Evolutionary conservation across 129 eudicot genomes (phyloP), one percentile per base, ranked within the genome.

Genomic region (Centrapalus pauciflorus): DNA sequence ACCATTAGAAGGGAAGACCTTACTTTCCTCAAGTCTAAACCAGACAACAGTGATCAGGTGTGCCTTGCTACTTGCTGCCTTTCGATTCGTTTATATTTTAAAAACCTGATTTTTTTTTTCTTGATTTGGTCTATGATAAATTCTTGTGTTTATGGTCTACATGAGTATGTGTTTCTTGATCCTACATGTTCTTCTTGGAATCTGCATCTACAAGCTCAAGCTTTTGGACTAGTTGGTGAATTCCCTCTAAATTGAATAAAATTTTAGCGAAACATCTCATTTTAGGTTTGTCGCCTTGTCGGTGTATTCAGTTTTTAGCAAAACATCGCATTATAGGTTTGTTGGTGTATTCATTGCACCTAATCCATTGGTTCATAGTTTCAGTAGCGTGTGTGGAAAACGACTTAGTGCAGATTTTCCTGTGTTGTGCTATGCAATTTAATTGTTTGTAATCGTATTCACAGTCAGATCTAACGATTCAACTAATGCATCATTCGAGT

Each of bases 1-100:
- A 61, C 63, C 45, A 76, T 90, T 75, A 85, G 81, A 78, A 71
- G 96, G 35, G 94, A 91, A 66, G 90, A 83, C 66, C 86, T 91
- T 7, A 72, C 82, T 45, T 67, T 91, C 21, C 69, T 34, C 5
- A 91, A 85, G 55, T 23, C 76, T 63, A 74, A 72, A 72, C 85
- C 85, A 58, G 43, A 37, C 40, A 75, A 75, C 46, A 58, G 0
- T 12, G 79, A 75, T 57, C 74, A 49, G 74, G 74, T 67, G 0
- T 33, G 63, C 32, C 2, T 45, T 23, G 25, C 54, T 24, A 48
- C 52, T 62, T 49, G 20, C 27, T 46, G 41, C 23, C 17, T 17
- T 11, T 60, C n/a, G n/a, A n/a, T n/a, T n/a, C n/a, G n/a, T n/a
- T 10, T 5, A 4, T 32, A 12, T 61, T 23, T 37, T 14, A 8